Conservation (phyloP, 257 asterid genomes). For the Parsonsia alboflavescens region DNA sequence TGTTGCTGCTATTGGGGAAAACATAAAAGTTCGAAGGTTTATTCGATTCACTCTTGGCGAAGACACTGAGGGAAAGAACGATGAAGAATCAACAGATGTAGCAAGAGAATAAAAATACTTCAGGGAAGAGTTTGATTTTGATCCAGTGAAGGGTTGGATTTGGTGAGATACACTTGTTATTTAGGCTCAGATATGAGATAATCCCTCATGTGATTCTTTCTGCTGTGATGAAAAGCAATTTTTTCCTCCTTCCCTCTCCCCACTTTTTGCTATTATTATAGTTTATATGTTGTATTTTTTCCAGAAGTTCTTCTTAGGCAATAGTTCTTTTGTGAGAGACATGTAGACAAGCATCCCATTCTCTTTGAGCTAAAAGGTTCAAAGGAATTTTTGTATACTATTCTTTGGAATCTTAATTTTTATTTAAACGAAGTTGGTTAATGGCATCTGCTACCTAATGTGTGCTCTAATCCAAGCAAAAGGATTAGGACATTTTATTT, state of each 20-base stretch:
- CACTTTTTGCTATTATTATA: conserved; percentile 1
- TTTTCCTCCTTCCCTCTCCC: not conserved
- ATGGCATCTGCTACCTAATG: not conserved
- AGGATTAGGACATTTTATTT: too few relatives aligned
- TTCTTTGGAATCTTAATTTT: not conserved
- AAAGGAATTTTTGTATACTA: conserved; percentile 3
- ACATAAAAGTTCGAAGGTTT: conserved; percentile 79
- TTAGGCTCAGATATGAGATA: conserved; percentile 1
- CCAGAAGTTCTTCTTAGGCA: conserved; percentile 3
- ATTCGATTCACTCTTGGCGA: conserved; percentile 80
- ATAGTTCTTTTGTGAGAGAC: not conserved
- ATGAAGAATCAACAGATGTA: conserved; percentile 23
- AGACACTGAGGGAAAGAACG: conserved; percentile 24
- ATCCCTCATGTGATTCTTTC: not conserved
- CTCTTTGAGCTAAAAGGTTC: not conserved
- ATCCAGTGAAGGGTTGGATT: not conserved
- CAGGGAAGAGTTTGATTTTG: not conserved
- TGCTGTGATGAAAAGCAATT: not conserved
- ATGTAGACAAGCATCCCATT: not conserved
- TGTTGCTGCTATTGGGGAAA: conserved; percentile 87
- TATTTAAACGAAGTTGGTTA: not conserved
- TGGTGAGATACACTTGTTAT: too few relatives aligned
- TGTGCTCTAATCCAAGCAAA: not conserved
- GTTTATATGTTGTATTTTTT: not conserved
- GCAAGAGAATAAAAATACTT: not conserved